phyloP scores from a whole-genome alignment of 1,284 basidiomycete species.

The Cerioporus squamosus region DNA sequence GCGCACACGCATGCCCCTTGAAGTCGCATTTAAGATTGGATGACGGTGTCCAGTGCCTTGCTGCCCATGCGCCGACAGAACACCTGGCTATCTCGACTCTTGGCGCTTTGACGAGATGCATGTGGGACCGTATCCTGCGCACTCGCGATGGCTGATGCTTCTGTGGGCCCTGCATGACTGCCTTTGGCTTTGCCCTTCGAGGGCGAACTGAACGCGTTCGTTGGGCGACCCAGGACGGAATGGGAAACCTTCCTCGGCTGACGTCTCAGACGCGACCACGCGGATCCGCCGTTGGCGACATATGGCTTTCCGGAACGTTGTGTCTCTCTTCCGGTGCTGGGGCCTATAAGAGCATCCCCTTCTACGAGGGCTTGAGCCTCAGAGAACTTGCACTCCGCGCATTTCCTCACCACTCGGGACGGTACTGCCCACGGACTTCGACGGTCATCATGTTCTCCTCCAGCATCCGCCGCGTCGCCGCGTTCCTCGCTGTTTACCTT shows the following conservation, averaged over 20 bases:
- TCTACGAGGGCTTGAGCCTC: neutral
- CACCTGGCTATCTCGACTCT: conserved; percentile 12
- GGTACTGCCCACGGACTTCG: neutral
- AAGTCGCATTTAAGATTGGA: neutral
- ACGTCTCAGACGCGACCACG: conserved; percentile 6
- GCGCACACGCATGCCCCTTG: neutral
- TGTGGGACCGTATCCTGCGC: neutral
- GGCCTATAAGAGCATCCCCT: neutral
- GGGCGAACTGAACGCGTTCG: neutral
- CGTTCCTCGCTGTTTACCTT: conserved; percentile 14
- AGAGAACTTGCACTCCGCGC: conserved; percentile 9
- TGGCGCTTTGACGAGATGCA: conserved; percentile 3
- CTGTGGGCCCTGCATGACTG: neutral
- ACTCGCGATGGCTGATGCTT: neutral
- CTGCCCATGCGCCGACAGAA: conserved; percentile 8
- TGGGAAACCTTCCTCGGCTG: neutral
- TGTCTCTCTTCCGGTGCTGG: no score
- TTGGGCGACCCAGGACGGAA: neutral
- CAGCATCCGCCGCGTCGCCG: conserved; percentile 12
- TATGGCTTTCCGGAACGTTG: conserved; percentile 13
- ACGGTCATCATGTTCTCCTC: conserved; percentile 6
- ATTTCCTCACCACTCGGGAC: neutral
- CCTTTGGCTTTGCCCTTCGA: neutral
- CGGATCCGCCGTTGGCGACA: conserved; percentile 10
- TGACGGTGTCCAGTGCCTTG: conserved; percentile 1